phyloP scores from a whole-genome alignment of 495 filamentous ascomycete genomes.

The Penicillium simplicissimum region DNA sequence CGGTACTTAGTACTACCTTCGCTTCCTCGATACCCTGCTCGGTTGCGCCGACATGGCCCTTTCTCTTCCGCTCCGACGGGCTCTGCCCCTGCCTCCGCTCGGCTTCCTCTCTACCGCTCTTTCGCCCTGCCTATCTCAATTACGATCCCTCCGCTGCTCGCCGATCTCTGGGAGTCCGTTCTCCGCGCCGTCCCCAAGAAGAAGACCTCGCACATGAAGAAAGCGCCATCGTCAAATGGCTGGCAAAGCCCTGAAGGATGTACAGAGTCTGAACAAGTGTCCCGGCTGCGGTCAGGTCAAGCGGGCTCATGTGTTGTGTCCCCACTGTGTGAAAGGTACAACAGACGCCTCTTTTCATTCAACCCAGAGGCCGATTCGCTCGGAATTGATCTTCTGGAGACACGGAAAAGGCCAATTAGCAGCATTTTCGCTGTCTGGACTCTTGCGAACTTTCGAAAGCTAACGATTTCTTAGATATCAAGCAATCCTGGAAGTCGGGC shows the following conservation, averaged over 20 bases:
- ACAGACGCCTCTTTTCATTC: background rate
- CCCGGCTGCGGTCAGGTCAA: constrained; percentile 85
- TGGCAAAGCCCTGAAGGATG: constrained; percentile 89
- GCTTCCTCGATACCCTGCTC: background rate
- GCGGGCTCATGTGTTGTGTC: constrained; percentile 82
- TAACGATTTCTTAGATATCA: constrained; percentile 28
- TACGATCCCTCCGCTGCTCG: constrained; percentile 60
- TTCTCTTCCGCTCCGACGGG: constrained; percentile 17
- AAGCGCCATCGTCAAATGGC: constrained; percentile 89
- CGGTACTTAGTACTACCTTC: too few relatives aligned
- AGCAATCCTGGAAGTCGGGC: constrained; percentile 30
- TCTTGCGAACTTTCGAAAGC: constrained; percentile 6
- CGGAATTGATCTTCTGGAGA: background rate
- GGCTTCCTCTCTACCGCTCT: constrained; percentile 22
- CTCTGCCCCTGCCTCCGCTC: constrained; percentile 22
- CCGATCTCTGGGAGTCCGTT: constrained; percentile 86
- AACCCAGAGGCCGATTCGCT: background rate
- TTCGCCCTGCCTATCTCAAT: constrained; percentile 32
- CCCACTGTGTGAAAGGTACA: constrained; percentile 74
- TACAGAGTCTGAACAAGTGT: constrained; percentile 81
- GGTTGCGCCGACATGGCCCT: constrained; percentile 2
- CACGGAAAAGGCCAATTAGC: background rate
- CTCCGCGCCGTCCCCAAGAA: constrained; percentile 96
- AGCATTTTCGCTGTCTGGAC: background rate
- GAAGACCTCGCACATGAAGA: constrained; percentile 97